Evolutionary conservation across 257 asterid species (phyloP).

Genomic region (Primulina huaijiensis): DNA sequence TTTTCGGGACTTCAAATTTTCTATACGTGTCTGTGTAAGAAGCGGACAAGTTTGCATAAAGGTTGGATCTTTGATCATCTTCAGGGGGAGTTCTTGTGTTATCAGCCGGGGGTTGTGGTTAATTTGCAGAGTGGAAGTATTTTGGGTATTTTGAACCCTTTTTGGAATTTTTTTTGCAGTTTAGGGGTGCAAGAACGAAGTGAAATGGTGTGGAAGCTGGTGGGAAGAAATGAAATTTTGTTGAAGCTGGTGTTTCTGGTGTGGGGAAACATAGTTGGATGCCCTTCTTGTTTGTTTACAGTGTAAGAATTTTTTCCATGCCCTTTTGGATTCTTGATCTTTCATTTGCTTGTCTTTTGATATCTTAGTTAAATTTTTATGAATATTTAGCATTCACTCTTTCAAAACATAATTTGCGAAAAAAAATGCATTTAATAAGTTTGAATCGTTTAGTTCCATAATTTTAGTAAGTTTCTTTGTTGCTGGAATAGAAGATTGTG

Average conservation of each 20-base stretch:
- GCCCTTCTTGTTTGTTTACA: background rate
- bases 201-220: too few relatives aligned
- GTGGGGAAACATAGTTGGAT: background rate
- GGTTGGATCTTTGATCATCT: background rate
- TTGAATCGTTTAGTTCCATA: background rate
- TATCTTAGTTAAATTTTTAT: background rate
- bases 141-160: background rate
- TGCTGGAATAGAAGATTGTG: background rate
- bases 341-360: background rate
- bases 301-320: background rate
- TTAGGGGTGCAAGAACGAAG: too few relatives aligned
- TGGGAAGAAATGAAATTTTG: background rate
- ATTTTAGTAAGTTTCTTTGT: background rate
- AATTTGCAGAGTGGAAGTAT: background rate
- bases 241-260: background rate
- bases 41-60: background rate
- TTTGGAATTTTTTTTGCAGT: too few relatives aligned
- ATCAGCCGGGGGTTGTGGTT: background rate
- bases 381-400: background rate
- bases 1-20: background rate
- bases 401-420: background rate
- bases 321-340: background rate
- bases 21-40: background rate
- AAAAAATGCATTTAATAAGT: too few relatives aligned
- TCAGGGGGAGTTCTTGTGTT: constrained; percentile 1